Percentiles rank a stretch among this genome's conserved stretches.
Evolutionary conservation across 495 filamentous ascomycete genomes (phyloP).

Genomic region (Penicillium simplicissimum): DNA sequence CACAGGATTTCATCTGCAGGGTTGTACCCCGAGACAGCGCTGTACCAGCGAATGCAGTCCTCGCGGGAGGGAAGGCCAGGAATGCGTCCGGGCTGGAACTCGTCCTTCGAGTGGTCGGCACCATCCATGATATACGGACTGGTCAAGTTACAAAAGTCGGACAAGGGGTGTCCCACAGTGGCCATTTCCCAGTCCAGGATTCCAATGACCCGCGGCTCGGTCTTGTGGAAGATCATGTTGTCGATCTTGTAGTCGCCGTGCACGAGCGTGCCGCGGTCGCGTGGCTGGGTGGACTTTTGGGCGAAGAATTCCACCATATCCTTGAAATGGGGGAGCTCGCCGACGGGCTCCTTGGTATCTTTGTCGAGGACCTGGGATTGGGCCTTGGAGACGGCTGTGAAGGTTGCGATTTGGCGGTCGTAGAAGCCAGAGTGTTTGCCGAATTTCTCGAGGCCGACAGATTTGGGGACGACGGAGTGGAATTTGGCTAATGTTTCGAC

Average conservation of each 20-base stretch:
- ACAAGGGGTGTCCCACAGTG: constrained; percentile 90
- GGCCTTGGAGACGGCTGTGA: constrained; percentile 70
- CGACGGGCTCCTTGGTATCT: constrained; percentile 73
- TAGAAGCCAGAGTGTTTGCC: constrained; percentile 81
- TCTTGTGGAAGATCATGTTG: constrained; percentile 91
- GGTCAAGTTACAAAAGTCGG: constrained; percentile 79
- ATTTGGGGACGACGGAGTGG: constrained; percentile 69
- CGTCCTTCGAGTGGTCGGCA: constrained; percentile 35
- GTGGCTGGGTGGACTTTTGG: constrained; percentile 62
- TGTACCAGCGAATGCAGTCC: constrained; percentile 75
- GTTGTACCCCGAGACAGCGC: constrained; percentile 62
- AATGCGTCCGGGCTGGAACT: constrained; percentile 61
- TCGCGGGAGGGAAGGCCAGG: constrained; percentile 74
- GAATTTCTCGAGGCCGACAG: constrained; percentile 67
- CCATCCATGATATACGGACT: constrained; percentile 63
- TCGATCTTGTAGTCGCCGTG: constrained; percentile 99
- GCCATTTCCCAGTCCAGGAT: constrained; percentile 98
- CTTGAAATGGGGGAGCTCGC: constrained; percentile 77
- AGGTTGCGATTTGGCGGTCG: constrained; percentile 80
- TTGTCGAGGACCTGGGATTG: constrained; percentile 76
- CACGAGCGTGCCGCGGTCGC: constrained; percentile 74
- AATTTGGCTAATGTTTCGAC: constrained; percentile 81
- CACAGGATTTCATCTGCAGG: constrained; percentile 35
- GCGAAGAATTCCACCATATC: constrained; percentile 81
- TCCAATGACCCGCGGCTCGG: constrained; percentile 84